Evolutionary conservation across 1,139 yeast species (phyloP).

Genomic region (Yamadazyma triangularis): DNA sequence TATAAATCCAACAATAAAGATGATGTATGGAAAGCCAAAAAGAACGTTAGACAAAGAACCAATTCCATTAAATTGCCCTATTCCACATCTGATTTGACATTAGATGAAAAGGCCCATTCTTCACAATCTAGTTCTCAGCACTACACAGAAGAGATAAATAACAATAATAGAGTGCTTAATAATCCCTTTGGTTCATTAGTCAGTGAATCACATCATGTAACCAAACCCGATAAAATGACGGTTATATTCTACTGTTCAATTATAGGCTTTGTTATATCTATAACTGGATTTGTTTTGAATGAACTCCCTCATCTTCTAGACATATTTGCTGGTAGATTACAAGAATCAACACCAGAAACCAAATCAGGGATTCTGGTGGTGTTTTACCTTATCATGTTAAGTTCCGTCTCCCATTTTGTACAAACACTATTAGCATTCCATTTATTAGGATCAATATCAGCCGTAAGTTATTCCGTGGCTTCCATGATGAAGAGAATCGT

Average conservation of each 20-base stretch:
- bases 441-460: conserved; percentile 35
- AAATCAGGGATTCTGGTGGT: conserved; percentile 19
- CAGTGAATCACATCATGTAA: conserved; percentile 14
- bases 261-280: conserved; percentile 29
- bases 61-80: conserved; percentile 26
- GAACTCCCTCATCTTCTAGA: conserved; percentile 23
- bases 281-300: conserved; percentile 26
- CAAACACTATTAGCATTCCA: conserved; percentile 36
- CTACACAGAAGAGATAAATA: conserved; percentile 15
- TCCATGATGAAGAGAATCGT: conserved; percentile 42
- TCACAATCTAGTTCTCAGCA: conserved; percentile 1
- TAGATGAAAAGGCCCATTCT: conserved; percentile 20
- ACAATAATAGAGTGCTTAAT: conserved; percentile 13
- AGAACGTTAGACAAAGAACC: conserved; percentile 21
- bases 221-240: conserved; percentile 37
- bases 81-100: conserved; percentile 29
- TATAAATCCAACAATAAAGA: conserved; percentile 7
- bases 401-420: conserved; percentile 31
- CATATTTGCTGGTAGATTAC: conserved; percentile 9
- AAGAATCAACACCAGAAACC: conserved; percentile 16
- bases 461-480: conserved; percentile 39
- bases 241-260: conserved; percentile 34
- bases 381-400: conserved; percentile 21
- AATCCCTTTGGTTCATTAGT: conserved; percentile 21
- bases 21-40: conserved; percentile 1